Evolutionary conservation across 805 yeast genomes (phyloP), one percentile per base, ranked within the genome.

Genomic region (Nakazawaea laoshanensis): DNA sequence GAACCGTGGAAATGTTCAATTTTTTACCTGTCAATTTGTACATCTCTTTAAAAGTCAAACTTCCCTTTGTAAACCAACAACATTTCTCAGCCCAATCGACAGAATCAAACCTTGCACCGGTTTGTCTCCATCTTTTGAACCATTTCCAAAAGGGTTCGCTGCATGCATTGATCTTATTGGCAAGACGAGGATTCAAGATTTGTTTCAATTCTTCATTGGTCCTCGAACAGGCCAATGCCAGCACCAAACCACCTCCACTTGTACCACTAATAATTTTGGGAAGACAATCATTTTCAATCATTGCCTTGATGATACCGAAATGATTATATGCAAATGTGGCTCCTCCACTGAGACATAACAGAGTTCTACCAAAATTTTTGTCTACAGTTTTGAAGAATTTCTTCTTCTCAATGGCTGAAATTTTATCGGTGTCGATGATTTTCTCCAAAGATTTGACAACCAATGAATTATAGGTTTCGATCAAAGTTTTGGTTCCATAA

Each of bases 21-120:
- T 73, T 65, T 35, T 81, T 66, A 0, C 92, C 92, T 0, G 92
- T 81, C 20, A 74, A 53, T 34, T 72, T 67, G 48, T 59, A 76
- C 10, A 82, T 78, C 52, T 82, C 94, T 39, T 67, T 65, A 47
- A 81, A 82, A 0, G 92, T 81, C 42, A 71, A 56, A 10, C 83
- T 75, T 1, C 92, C 92, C 38, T 63, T 49, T 2, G 92, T 81
- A 61, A 81, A 80, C 71, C 81, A 82, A 33, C 63, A 63, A 3
- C 73, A 53, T 43, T 80, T 75, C 35, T 66, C 50, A 0, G 92
- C 92, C 88, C 89, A 79, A 31, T 68, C 74, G 12, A 75, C 63
- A 0, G 87, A 63, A 50, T 83, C 92, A 45, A 81, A 81, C 22
- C 88, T 58, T 1, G 92, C 89, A 3, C 92, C 92, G 0, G 89